These are phyloP conservation scores for Yamadazyma laniorum DNA, from an alignment of 805 yeast species.

Conservation along the genomic window DNA sequence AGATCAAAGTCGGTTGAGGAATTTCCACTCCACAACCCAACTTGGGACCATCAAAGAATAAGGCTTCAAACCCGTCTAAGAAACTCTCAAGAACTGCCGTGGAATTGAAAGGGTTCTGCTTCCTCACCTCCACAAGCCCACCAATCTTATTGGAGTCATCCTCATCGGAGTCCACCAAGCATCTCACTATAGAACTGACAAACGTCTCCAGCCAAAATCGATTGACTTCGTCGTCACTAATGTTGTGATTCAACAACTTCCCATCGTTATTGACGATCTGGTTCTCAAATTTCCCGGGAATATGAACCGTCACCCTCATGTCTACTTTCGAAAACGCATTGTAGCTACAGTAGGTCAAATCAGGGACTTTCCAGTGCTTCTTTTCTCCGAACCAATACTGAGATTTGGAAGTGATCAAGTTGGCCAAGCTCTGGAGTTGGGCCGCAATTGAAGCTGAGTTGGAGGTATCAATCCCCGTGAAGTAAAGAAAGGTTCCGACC, in stretches of 20 bases:
- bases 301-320: slow-evolving; percentile 66
- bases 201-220: slow-evolving; percentile 51
- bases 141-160: slow-evolving; percentile 54
- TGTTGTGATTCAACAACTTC: slow-evolving; percentile 49
- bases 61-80: slow-evolving; percentile 59
- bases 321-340: slow-evolving; percentile 63
- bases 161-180: slow-evolving; percentile 68
- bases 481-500: slow-evolving; percentile 71
- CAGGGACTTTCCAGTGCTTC: slow-evolving; percentile 67
- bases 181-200: slow-evolving; percentile 70
- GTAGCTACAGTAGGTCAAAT: slow-evolving; percentile 66
- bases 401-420: slow-evolving; percentile 52
- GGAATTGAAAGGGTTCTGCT: slow-evolving; percentile 68
- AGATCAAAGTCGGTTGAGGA: slow-evolving; percentile 61
- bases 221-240: slow-evolving; percentile 62
- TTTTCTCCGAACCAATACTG: slow-evolving; percentile 82
- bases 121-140: slow-evolving; percentile 79
- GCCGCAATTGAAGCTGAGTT: slow-evolving; percentile 79
- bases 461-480: slow-evolving; percentile 73
- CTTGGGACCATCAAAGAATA: slow-evolving; percentile 64
- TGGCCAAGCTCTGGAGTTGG: slow-evolving; percentile 64
- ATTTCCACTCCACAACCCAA: slow-evolving; percentile 65
- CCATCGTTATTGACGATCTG: slow-evolving; percentile 51
- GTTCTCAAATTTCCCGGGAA: slow-evolving; percentile 72
- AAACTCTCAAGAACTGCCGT: slow-evolving; percentile 46